Conservation (phyloP, 805 yeast species). For the Candida nitratophila region DNA sequence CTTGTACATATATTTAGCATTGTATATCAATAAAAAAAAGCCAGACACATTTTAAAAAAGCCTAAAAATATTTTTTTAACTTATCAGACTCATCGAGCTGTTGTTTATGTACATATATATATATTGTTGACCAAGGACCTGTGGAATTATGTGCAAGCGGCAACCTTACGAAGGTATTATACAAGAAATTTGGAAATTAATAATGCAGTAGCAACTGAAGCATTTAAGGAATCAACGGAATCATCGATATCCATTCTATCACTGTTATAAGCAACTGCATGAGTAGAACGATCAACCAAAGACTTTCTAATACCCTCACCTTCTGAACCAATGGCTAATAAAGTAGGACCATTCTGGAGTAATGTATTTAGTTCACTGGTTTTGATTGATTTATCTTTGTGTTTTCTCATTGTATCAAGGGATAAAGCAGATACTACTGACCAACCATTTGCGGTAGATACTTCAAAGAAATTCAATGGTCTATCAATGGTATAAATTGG, state of each 20-base stretch:
- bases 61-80: too few species aligned
- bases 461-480: constrained; percentile 56
- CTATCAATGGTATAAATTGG: constrained; percentile 51
- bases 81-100: too few species aligned
- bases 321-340: constrained; percentile 80
- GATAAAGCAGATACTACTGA: constrained; percentile 55
- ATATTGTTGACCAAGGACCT: too few species aligned
- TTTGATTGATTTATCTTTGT: constrained; percentile 26
- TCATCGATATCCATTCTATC: constrained; percentile 18
- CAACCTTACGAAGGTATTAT: too few species aligned
- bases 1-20: background rate
- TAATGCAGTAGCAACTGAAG: constrained; percentile 82
- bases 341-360: constrained; percentile 45
- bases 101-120: too few species aligned
- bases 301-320: constrained; percentile 75
- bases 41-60: background rate
- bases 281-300: constrained; percentile 51
- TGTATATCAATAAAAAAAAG: constrained; percentile 1
- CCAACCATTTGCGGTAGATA: constrained; percentile 60
- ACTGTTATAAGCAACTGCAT: constrained; percentile 32
- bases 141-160: too few species aligned
- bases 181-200: constrained; percentile 31
- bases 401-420: constrained; percentile 21
- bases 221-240: constrained; percentile 74
- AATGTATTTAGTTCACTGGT: constrained; percentile 36